These are phyloP conservation scores for Suaeda aralocaspica DNA, from an alignment of 148 eudicot species.

Conservation along the genomic window DNA sequence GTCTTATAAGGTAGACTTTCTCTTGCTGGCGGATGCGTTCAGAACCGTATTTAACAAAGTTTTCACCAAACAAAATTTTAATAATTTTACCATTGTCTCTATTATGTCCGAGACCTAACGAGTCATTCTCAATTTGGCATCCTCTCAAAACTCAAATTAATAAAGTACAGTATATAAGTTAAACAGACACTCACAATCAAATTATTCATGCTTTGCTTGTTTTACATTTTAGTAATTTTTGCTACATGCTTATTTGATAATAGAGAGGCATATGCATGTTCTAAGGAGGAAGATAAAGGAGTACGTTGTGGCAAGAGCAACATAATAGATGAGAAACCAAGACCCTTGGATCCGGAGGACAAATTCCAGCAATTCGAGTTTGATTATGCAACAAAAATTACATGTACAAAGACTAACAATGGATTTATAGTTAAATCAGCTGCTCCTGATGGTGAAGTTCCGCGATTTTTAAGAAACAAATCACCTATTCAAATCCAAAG, in stretches of 20 bases:
- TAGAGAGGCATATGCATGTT: conserved; percentile 53
- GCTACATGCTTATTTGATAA: not conserved
- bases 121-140: no score
- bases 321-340: conserved; percentile 39
- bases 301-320: conserved; percentile 32
- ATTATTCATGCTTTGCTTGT: no score
- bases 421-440: conserved; percentile 40
- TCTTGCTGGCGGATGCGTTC: no score
- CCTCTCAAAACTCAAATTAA: no score
- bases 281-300: conserved; percentile 48
- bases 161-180: no score
- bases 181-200: no score
- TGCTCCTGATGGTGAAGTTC: conserved; percentile 48
- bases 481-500: conserved; percentile 7
- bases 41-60: no score
- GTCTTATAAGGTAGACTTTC: no score
- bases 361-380: conserved; percentile 53
- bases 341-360: conserved; percentile 46
- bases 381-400: conserved; percentile 26
- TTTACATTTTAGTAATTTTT: no score
- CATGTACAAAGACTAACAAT: conserved; percentile 17
- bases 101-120: no score
- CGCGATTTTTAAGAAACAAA: conserved; percentile 35
- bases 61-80: no score
- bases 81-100: no score